Base-by-base conservation (phyloP, 2,329 filamentous ascomycete species). In the Cladosporium sp. region DNA sequence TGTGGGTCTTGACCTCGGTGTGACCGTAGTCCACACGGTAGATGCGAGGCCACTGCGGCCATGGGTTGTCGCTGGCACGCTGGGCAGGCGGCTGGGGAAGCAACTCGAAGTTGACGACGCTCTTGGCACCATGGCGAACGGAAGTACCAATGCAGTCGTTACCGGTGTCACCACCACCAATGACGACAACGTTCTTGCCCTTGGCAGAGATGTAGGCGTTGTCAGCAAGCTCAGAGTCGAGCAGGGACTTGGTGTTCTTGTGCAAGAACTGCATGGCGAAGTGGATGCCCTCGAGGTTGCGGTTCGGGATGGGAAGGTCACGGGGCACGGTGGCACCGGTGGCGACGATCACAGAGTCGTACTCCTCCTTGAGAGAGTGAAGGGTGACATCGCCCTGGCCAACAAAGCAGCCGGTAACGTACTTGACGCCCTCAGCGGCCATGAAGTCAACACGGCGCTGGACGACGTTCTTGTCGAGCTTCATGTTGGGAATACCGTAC, bases 401-500 rank as follows among this genome's bases (percentile, higher is more conserved):
- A 72, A 98, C 86, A 41, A 88, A 82, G 65, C 92, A 88, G 68
- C 89, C 88, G 36, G 91, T 91, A 80, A 92, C 88, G 82, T 96
- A 97, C 61, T 86, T 85, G 76, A 97, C 82, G 59, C 94, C 94
- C 80, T 97, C 94, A 3, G 89, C 87, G 64, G 91, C 92, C 92
- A 97, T 94, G 80, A 98, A 93, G 80, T 97, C 92, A 59, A 95
- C 93, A 78, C 94, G 91, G 62, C 94, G 91, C 85, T 97, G 94
- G 68, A 98, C 94, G 70, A 97, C 89, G 77, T 92, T 92, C 86
- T 98, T 98, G 83, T 98, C 94, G 51, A 98, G 90, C 85, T 98
- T 98, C 94, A 98, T 98, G 85, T 98, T 98, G 71, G 94, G 94
- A 72, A 98, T 98, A 72, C 94, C 94, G 77, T 98, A 97, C 94